These are phyloP conservation scores for Endocladia muricata DNA, from an alignment of 31 red algal species.

Conservation along the genomic window DNA sequence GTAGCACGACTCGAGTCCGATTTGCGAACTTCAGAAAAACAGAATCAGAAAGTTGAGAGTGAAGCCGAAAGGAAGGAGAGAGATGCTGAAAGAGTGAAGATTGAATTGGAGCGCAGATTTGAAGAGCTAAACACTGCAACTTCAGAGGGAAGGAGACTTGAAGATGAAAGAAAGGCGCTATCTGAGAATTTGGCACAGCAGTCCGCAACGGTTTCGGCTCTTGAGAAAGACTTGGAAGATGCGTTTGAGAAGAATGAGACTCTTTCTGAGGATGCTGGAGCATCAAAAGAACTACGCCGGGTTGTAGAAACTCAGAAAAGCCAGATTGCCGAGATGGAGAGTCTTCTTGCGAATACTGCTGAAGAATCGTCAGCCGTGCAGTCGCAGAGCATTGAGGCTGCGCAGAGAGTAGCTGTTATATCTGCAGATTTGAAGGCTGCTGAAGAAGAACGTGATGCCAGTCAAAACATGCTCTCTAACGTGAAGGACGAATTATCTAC, in stretches of 20 bases:
- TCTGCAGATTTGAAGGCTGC: slow-evolving; percentile 1
- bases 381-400: slow-evolving; percentile 36
- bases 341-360: neutral
- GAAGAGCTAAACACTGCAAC: neutral
- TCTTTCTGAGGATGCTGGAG: neutral
- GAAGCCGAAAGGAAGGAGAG: neutral
- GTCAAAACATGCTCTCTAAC: neutral
- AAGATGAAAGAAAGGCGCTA: neutral
- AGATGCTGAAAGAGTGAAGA: neutral
- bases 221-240: neutral
- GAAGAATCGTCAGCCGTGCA: slow-evolving; percentile 21
- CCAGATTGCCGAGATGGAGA: slow-evolving; percentile 11
- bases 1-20: slow-evolving; percentile 9
- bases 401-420: slow-evolving; percentile 15
- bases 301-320: slow-evolving; percentile 18
- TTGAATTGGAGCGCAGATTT: neutral
- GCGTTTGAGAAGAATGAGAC: neutral
- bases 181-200: neutral
- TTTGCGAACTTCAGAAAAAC: neutral
- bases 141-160: neutral
- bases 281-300: neutral
- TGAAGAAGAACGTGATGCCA: slow-evolving; percentile 7
- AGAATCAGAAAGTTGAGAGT: neutral
- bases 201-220: neutral
- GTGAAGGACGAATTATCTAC: neutral